These are phyloP conservation scores for Lactarius vividus DNA, from an alignment of 768 basidiomycete genomes.

Conservation along the genomic window DNA sequence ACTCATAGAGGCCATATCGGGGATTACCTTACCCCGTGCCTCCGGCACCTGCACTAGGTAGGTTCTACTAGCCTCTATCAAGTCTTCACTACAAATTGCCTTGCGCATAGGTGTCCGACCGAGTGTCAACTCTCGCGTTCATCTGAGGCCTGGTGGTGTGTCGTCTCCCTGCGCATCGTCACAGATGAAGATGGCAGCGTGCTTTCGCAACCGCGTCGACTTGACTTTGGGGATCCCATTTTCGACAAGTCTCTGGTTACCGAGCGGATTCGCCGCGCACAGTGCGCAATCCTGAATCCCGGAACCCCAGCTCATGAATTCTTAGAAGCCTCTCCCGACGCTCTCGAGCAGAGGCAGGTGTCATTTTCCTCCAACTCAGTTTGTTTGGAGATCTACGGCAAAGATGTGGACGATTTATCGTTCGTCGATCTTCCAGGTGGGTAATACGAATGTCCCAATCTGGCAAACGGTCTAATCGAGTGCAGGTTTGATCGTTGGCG, in stretches of 20 bases:
- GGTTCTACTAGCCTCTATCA: constrained; percentile 1
- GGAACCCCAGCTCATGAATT: constrained; percentile 36
- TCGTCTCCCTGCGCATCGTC: constrained; percentile 35
- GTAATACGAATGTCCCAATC: neutral
- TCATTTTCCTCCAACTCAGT: constrained; percentile 40
- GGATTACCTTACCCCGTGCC: constrained; percentile 65
- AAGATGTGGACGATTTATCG: constrained; percentile 40
- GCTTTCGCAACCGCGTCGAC: constrained; percentile 37
- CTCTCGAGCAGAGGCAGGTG: constrained; percentile 26
- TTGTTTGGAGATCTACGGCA: constrained; percentile 39
- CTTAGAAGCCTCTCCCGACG: constrained; percentile 39
- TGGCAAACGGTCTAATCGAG: neutral
- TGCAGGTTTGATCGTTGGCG: constrained; percentile 55
- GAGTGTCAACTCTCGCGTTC: constrained; percentile 37
- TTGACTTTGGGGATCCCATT: constrained; percentile 41
- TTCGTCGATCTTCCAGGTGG: constrained; percentile 43
- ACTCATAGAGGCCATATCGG: constrained; percentile 73
- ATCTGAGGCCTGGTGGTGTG: constrained; percentile 35
- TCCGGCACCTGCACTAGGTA: constrained; percentile 77
- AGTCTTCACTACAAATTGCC: neutral
- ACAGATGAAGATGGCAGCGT: constrained; percentile 31
- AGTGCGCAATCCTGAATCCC: constrained; percentile 64
- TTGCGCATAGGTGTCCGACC: constrained; percentile 36
- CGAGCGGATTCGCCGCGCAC: constrained; percentile 63
- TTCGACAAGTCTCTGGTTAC: constrained; percentile 54